Base-by-base conservation (phyloP, 768 basidiomycete genomes). In the Suillus paluster region DNA sequence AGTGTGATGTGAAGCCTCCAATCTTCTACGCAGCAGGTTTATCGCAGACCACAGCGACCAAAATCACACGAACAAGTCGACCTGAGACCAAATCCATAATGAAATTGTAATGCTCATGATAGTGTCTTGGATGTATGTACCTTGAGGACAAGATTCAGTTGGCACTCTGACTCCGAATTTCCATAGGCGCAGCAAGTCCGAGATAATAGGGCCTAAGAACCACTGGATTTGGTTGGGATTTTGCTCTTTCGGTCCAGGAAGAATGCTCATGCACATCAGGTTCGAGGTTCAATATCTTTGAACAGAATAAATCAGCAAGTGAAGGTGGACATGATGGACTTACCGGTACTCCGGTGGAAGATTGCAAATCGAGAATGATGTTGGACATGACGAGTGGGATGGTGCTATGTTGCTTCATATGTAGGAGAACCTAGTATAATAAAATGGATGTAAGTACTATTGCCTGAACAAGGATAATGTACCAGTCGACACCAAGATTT, bases 1-100 rank as follows among this genome's bases (percentile, higher is more conserved):
- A 49, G 50, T 75, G 75, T 0, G 72, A 68, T 0, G 70, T 73
- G 50, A 71, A 76, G 0, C 75, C 74, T 4, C 67, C 70, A 0
- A 76, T 25, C 54, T 79, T 79, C 57, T 76, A 73, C 0, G 75
- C 75, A 3, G 78, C 79, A 1, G 78, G 79, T 50, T 79, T 77
- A 56, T 79, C 74, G 46, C 79, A 80, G 7, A 74, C 64, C 10
- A 80, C 64, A 0, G 71, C 74, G 5, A 78, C 69, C 0, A 79
- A 64, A 1, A 73, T 68, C 1, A 57, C 19, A 23, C 15, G 19
- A 25, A 38, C 5, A 25, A 23, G 27, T 1, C 1, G 55, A 25
- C 55, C 44, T 41, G n/a, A n/a, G n/a, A n/a, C n/a, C n/a, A n/a
- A n/a, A n/a, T n/a, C n/a, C n/a, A n/a, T n/a, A n/a, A n/a, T n/a